These are phyloP conservation scores for Suillus plorans DNA, from an alignment of 768 basidiomycete genomes.

Conservation along the genomic window DNA sequence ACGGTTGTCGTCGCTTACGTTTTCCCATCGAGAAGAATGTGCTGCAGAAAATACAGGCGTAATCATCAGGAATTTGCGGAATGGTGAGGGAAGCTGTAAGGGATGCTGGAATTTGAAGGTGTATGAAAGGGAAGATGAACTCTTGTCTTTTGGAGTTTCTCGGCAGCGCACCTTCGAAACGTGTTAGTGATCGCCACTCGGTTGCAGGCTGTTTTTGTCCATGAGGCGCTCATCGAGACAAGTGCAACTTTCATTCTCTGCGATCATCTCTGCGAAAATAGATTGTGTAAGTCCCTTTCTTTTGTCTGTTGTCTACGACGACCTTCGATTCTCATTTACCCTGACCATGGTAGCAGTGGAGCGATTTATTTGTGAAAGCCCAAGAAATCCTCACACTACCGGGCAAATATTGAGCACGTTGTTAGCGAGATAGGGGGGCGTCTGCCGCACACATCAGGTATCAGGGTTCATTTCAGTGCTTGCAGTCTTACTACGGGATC, in stretches of 20 bases:
- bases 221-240: slow-evolving; percentile 1
- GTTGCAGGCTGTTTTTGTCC: slow-evolving; percentile 1
- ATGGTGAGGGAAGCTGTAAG: no score
- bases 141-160: neutral
- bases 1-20: slow-evolving; percentile 9
- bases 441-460: neutral
- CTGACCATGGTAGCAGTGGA: neutral
- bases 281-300: neutral
- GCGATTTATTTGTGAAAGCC: neutral
- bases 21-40: slow-evolving; percentile 27
- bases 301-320: neutral
- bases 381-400: neutral
- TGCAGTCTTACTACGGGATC: neutral
- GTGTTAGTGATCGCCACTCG: neutral
- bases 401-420: neutral
- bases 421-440: neutral
- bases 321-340: neutral
- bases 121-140: neutral
- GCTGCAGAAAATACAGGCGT: slow-evolving; percentile 33
- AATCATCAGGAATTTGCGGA: slow-evolving; percentile 13
- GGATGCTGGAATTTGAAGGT: neutral
- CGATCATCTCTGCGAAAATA: neutral
- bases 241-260: no score
- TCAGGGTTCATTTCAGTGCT: neutral
- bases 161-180: neutral